These are phyloP conservation scores for Neckera pumila DNA, from an alignment of 225 moss, liverwort and hornwort genomes.

Conservation along the genomic window DNA sequence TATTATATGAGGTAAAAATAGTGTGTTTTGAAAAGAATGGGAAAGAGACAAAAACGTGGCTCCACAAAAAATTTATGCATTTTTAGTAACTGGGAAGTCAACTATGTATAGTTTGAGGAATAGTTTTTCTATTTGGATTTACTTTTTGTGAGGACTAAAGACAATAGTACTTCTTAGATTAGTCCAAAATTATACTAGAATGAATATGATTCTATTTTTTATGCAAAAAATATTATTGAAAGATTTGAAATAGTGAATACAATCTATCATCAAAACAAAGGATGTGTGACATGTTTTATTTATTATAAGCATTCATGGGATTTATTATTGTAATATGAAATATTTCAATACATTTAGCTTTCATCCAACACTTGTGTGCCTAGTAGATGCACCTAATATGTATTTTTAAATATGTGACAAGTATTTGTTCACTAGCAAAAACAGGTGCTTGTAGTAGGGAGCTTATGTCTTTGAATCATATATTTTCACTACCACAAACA, in stretches of 20 bases:
- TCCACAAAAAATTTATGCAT: background rate
- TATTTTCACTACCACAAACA: background rate
- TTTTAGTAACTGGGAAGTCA: fast-evolving
- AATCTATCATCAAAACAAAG: background rate
- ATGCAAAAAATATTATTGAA: background rate
- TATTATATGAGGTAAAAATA: background rate
- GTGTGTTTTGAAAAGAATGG: background rate
- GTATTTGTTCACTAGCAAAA: fast-evolving
- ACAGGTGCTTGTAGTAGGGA: fast-evolving
- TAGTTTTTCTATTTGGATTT: background rate
- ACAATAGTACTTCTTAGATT: too few relatives aligned
- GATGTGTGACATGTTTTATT: background rate
- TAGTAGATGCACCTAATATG: background rate
- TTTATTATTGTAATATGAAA: background rate
- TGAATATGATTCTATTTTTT: background rate
- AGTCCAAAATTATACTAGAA: background rate
- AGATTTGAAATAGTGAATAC: background rate
- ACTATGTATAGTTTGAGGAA: background rate
- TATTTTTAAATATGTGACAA: background rate
- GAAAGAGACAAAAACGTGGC: background rate
- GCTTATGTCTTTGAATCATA: background rate
- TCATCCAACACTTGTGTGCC: background rate
- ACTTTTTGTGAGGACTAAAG: too few relatives aligned
- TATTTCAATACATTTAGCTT: too few relatives aligned
- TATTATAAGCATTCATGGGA: background rate